Percentiles rank a stretch among this genome's conserved stretches.
phyloP scores from a whole-genome alignment of 176 grass and related monocot genomes.

The Tillandsia fasciculata region DNA sequence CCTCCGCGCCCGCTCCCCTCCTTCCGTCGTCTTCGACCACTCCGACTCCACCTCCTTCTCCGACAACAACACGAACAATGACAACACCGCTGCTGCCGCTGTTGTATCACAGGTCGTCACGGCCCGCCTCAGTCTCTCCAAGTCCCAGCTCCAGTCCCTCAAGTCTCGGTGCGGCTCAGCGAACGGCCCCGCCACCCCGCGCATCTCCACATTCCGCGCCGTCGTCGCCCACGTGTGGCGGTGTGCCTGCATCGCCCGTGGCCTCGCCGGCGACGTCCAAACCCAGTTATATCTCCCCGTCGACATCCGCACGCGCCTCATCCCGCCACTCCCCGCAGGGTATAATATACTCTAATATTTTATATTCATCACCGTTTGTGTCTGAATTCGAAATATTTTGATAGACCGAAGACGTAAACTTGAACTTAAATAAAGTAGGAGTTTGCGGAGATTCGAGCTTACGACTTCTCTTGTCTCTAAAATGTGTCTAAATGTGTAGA shows the following conservation, averaged over 20 bases:
- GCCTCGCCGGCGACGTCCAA: background rate
- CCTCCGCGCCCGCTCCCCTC: conserved; percentile 8
- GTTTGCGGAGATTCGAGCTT: too few species aligned
- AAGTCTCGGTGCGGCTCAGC: background rate
- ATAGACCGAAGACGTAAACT: background rate
- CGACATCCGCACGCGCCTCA: background rate
- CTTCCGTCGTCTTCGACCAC: conserved; percentile 5
- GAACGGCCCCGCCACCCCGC: background rate
- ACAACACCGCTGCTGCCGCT: background rate
- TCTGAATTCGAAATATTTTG: background rate
- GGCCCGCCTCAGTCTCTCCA: background rate
- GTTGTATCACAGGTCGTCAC: background rate
- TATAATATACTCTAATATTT: conserved; percentile 12
- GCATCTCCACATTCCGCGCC: conserved; percentile 1
- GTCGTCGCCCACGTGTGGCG: conserved; percentile 11
- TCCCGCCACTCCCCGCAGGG: background rate
- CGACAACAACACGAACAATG: background rate
- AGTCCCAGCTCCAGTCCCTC: background rate
- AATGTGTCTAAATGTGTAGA: background rate
- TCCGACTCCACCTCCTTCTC: background rate
- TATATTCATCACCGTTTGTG: background rate
- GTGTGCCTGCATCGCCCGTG: conserved; percentile 13
- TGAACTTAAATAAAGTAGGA: background rate
- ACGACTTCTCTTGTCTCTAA: too few species aligned
- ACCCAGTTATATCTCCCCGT: background rate